A percentile compares a stretch with the other conserved stretches of the same genome.
phyloP scores from a whole-genome alignment of 805 yeast species.

The Cyberlindnera xylosilytica region DNA sequence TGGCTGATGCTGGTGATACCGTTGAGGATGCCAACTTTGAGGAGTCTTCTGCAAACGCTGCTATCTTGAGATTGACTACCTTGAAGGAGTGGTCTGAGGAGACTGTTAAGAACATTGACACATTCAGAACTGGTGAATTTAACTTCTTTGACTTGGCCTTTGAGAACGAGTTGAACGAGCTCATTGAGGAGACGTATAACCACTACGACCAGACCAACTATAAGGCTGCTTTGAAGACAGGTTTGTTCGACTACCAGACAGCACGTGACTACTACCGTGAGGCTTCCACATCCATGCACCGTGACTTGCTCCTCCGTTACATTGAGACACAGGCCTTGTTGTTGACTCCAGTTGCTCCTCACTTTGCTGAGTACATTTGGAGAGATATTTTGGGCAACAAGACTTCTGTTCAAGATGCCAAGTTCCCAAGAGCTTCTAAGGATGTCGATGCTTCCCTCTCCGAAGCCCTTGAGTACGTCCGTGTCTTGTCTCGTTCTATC shows the following conservation, averaged over 20 bases:
- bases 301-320: constrained; percentile 73
- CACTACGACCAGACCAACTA: constrained; percentile 72
- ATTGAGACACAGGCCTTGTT: constrained; percentile 83
- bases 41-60: constrained; percentile 95
- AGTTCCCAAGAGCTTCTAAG: constrained; percentile 73
- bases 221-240: constrained; percentile 86
- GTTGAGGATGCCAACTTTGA: constrained; percentile 98
- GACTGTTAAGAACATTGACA: constrained; percentile 46
- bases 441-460: constrained; percentile 59
- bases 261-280: constrained; percentile 97
- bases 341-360: constrained; percentile 93
- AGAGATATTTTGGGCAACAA: constrained; percentile 71
- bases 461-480: constrained; percentile 75
- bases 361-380: constrained; percentile 87
- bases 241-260: constrained; percentile 90
- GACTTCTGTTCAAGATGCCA: constrained; percentile 67
- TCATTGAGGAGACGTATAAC: constrained; percentile 70
- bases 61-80: constrained; percentile 87
- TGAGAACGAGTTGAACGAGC: constrained; percentile 86
- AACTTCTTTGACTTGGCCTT: constrained; percentile 84
- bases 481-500: constrained; percentile 71
- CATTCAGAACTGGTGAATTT: constrained; percentile 51
- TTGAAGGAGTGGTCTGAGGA: constrained; percentile 96
- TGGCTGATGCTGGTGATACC: constrained; percentile 98
- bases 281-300: constrained; percentile 68